These are phyloP conservation scores for Plasmodium berghei DNA, from an alignment of 169 alveolate species.

Conservation along the genomic window DNA sequence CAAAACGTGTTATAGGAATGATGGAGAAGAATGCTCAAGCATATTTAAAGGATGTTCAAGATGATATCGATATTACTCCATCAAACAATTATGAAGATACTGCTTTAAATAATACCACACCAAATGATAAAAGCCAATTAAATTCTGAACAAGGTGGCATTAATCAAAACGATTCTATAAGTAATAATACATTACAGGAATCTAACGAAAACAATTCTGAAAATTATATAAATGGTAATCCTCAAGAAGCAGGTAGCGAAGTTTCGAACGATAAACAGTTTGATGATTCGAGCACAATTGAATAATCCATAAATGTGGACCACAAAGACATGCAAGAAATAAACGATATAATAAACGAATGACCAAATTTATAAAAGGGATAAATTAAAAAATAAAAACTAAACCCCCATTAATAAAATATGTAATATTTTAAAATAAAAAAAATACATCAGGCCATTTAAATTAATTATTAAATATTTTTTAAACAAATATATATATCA, in stretches of 20 bases:
- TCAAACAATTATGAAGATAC: not conserved
- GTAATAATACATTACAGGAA: not conserved
- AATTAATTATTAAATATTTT: no score
- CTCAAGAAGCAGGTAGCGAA: no score
- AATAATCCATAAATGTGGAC: not conserved
- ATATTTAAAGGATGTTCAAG: slow-evolving; percentile 66
- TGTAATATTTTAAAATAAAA: no score
- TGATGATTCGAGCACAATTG: slow-evolving; percentile 1
- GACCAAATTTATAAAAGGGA: no score
- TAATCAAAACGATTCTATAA: not conserved
- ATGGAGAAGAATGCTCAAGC: slow-evolving; percentile 87
- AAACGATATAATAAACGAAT: no score
- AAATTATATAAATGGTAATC: no score
- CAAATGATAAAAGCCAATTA: slow-evolving; percentile 1
- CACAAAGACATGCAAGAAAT: no score
- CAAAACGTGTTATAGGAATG: slow-evolving; percentile 83
- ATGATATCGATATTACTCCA: slow-evolving; percentile 6
- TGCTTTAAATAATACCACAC: slow-evolving; percentile 4
- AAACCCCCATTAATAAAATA: no score
- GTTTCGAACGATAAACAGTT: no score
- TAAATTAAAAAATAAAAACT: no score
- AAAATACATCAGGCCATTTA: no score
- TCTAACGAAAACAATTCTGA: not conserved
- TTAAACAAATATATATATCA: no score
- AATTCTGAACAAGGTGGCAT: not conserved